These are phyloP conservation scores for Chenopodium quinoa DNA, from an alignment of 148 eudicot genomes.

Conservation along the genomic window DNA sequence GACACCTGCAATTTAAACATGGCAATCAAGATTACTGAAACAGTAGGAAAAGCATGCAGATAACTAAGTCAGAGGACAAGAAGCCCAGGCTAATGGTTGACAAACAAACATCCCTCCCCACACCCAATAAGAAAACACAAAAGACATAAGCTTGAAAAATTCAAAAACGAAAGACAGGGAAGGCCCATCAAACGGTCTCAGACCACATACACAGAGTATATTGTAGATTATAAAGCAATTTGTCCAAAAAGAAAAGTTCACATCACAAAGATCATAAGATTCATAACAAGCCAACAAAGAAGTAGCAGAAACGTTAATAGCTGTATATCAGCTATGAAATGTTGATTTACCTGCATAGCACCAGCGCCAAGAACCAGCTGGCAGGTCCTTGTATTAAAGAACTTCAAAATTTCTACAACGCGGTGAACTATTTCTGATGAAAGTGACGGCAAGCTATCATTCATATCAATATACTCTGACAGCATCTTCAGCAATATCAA, in stretches of 20 bases:
- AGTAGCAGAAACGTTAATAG: background rate
- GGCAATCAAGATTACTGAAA: background rate
- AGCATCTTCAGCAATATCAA: conserved; percentile 95
- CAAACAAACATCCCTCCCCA: background rate
- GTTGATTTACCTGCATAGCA: conserved; percentile 81
- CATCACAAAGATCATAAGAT: background rate
- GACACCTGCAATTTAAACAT: conserved; percentile 63
- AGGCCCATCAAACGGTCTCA: background rate
- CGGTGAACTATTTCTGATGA: conserved; percentile 94
- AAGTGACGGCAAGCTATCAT: conserved; percentile 66
- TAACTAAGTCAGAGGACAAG: background rate
- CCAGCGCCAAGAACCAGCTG: conserved; percentile 99
- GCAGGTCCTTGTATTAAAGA: conserved; percentile 89
- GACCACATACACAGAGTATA: background rate
- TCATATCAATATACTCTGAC: conserved; percentile 96
- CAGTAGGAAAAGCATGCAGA: background rate
- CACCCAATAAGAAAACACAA: background rate
- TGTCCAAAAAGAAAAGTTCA: background rate
- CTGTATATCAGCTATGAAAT: background rate
- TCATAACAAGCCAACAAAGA: background rate
- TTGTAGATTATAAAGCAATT: background rate
- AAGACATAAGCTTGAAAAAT: background rate
- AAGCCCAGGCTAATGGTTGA: background rate
- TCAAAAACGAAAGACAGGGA: background rate
- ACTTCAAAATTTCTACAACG: conserved; percentile 89